phyloP scores from a whole-genome alignment of 495 filamentous ascomycete genomes.

The Podospora bellae-mahoneyi region DNA sequence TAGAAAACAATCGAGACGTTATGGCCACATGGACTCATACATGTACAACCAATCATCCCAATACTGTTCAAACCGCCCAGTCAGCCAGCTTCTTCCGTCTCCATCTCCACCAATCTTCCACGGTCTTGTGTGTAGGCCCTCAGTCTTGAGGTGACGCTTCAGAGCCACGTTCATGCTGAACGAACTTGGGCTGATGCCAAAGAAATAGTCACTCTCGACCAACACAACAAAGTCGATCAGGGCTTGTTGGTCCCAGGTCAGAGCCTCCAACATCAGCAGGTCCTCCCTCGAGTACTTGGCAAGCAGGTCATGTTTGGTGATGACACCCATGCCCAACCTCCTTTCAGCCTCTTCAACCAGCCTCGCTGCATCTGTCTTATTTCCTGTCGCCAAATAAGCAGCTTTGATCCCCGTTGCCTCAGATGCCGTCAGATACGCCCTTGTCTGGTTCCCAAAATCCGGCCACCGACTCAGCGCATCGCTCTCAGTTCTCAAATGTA shows the following conservation, averaged over 20 bases:
- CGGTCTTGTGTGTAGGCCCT: slow-evolving; percentile 40
- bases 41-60: slow-evolving; percentile 49
- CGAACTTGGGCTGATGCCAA: slow-evolving; percentile 44
- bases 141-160: slow-evolving; percentile 39
- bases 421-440: slow-evolving; percentile 34
- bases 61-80: slow-evolving; percentile 39
- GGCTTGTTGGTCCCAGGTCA: slow-evolving; percentile 48
- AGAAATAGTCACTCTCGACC: slow-evolving; percentile 39
- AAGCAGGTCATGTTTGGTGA: slow-evolving; percentile 39
- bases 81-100: slow-evolving; percentile 43
- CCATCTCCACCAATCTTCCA: slow-evolving; percentile 42
- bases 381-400: slow-evolving; percentile 44
- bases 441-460: slow-evolving; percentile 40
- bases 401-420: slow-evolving; percentile 29
- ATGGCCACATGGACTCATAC: slow-evolving; percentile 48
- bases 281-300: slow-evolving; percentile 24
- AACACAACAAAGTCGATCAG: slow-evolving; percentile 43
- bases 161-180: slow-evolving; percentile 45
- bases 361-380: slow-evolving; percentile 35
- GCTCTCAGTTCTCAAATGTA: slow-evolving; percentile 43
- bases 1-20: neutral
- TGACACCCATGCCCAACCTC: slow-evolving; percentile 25
- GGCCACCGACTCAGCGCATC: slow-evolving; percentile 43
- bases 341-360: slow-evolving; percentile 19
- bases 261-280: slow-evolving; percentile 26